Base-by-base conservation (phyloP, 2,329 filamentous ascomycete genomes). In the Aureobasidium sp. region DNA sequence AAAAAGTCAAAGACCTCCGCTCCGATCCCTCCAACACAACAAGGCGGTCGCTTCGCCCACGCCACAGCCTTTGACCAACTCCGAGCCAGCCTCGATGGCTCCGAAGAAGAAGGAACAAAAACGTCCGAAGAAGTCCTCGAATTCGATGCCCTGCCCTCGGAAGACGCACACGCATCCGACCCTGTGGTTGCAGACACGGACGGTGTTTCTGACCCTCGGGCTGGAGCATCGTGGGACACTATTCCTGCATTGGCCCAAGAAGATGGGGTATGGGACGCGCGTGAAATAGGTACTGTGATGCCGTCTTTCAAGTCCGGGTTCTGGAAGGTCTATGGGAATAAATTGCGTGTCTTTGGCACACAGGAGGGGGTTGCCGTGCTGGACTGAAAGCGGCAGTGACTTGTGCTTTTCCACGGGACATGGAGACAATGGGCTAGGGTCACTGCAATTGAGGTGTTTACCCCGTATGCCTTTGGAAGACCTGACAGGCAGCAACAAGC, bases 241-340 rank as follows among this genome's bases (percentile, higher is more conserved):
- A 39, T 45, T 8, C 34, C 39, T 15, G 53, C n/a, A 14, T n/a
- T 57, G 37, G 37, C 42, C 20, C 22, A 29, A 44, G 41, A 31
- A 36, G 17, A 47, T 11, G 12, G 1, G 14, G 25, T 17, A 44
- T 55, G 41, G 27, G 25, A 41, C 5, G 49, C 8, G n/a, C 25
- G 51, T 25, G 51, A 39, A 17, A 37, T 25, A 2, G 56, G 45
- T 5, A 53, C 48, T 7, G 57, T 57, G 42, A 81, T 87, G 64
- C 84, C 84, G 8, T 69, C 74, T 1, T 81, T 81, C 62, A 74
- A 75, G 1, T 75, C 75, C 5, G 71, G 75, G 17, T 86, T 87
- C 68, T 87, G 84, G 84, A 67, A 72, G 4, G 70, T 79, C 11
- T 85, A 85, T 69, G 81, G 81, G 1, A 87, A 87, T 66, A 82